phyloP scores from a whole-genome alignment of 257 asterid species.

The Solanum pimpinellifolium region DNA sequence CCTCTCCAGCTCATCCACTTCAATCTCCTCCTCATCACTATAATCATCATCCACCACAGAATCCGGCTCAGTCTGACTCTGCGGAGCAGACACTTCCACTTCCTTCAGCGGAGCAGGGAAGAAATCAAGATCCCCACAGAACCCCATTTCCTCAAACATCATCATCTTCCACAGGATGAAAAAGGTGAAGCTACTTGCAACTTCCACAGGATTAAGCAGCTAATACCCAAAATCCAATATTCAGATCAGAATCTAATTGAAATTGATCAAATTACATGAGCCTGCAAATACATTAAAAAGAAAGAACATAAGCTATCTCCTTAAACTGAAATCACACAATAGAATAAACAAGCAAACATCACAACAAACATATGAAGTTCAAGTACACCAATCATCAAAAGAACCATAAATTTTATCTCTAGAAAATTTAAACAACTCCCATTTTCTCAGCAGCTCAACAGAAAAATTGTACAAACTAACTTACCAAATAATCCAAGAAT shows the following conservation, averaged over 20 bases:
- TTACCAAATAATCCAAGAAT: background rate
- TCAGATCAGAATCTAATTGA: background rate
- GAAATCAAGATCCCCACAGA: constrained; percentile 66
- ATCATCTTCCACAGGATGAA: constrained; percentile 26
- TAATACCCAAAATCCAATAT: background rate
- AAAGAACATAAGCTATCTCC: background rate
- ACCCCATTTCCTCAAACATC: constrained; percentile 75
- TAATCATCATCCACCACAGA: constrained; percentile 56
- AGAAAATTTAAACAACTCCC: background rate
- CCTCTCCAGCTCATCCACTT: constrained; percentile 75
- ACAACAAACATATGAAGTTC: constrained; percentile 19
- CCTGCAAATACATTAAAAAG: constrained; percentile 18
- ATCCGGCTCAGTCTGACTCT: constrained; percentile 30
- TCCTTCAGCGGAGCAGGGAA: constrained; percentile 48
- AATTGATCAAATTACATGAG: background rate
- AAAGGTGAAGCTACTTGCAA: background rate
- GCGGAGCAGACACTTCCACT: constrained; percentile 19
- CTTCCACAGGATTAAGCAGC: background rate
- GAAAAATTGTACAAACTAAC: background rate
- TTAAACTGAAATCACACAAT: background rate
- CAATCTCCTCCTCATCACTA: constrained; percentile 71
- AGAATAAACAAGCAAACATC: constrained; percentile 1
- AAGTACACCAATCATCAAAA: background rate
- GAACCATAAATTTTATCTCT: background rate
- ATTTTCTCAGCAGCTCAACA: constrained; percentile 1